A percentile compares a stretch with the other conserved stretches of the same genome.
Conservation (phyloP, 1,139 yeast genomes). For the Kluyveromyces sp. region DNA sequence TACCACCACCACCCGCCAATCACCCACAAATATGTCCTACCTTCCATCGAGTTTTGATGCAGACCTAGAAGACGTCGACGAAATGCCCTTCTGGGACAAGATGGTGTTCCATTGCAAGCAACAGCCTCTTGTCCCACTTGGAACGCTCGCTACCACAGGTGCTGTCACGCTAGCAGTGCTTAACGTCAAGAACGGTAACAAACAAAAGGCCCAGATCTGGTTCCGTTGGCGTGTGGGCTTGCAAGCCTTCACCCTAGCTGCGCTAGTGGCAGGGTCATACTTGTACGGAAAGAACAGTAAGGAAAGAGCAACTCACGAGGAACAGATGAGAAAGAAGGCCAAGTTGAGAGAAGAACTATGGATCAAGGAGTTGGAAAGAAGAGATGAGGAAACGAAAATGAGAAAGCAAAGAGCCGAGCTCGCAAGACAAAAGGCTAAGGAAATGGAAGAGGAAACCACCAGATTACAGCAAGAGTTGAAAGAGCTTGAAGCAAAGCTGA, state of each 20-base stretch:
- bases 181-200: constrained; percentile 66
- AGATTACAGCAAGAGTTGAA: constrained; percentile 22
- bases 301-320: constrained; percentile 48
- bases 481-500: constrained; percentile 20
- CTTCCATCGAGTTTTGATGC: constrained; percentile 33
- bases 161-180: constrained; percentile 76
- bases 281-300: constrained; percentile 40
- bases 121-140: constrained; percentile 78
- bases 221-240: constrained; percentile 85
- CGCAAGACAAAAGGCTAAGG: constrained; percentile 34
- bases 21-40: constrained; percentile 23
- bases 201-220: constrained; percentile 71
- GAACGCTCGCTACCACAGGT: constrained; percentile 68
- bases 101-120: constrained; percentile 44
- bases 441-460: constrained; percentile 27
- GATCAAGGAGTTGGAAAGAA: constrained; percentile 86
- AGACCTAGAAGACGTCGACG: constrained; percentile 20
- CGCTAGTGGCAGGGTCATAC: constrained; percentile 73
- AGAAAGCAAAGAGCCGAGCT: constrained; percentile 49
- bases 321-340: constrained; percentile 62
- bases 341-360: constrained; percentile 76
- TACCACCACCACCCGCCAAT: no score
- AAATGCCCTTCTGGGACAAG: constrained; percentile 30
- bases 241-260: constrained; percentile 75
- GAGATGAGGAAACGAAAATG: constrained; percentile 65